Evolutionary conservation across 352 stramenopile species (phyloP), one percentile per base, ranked within the genome.

Genomic region (Saprolegnia diclina): DNA sequence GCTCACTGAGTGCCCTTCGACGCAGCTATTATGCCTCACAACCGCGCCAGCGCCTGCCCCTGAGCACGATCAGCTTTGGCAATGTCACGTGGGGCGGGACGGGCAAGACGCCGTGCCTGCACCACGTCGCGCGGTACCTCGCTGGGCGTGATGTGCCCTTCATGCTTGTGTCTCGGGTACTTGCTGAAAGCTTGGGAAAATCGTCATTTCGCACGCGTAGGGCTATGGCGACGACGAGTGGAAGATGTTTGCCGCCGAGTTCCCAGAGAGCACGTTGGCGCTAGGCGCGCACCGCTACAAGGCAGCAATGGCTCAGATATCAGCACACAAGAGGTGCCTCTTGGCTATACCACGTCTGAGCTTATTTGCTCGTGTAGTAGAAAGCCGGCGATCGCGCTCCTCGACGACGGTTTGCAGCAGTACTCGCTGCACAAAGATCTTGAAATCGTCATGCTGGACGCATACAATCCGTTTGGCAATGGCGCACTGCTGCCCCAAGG

Each of bases 71-170:
- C n/a, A 88, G 80, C 48, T 77, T 89, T 26, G 82, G 82, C 32
- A 91, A 91, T 73, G 53, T 85, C 62, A 91, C 82, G 1, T 89
- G 88, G 45, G 82, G 82, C 1, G 82, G 78, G n/a, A 91, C 82
- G 4, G 82, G 82, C 59, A 91, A 91, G 73, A 91, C 82, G 45
- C 82, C 82, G 22, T 84, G 62, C 32, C 21, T 67, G 26, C 62
- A 67, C 32, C 50, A 67, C 32, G 40, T 79, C 9, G 82, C 82
- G 26, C 61, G 82, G 53, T 79, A 81, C 26, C 73, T 90, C 21
- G 50, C 74, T 38, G 38, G 35, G 10, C 18, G 22, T 13, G 50
- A 44, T 29, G 21, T 37, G 13, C 9, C 18, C 4, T 32, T 67
- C 5, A 72, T 89, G 79, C 71, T 89, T 22, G 71, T 89, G 16